Base-by-base conservation (phyloP, 1,139 yeast species). In the Saccharomyces hybrid region DNA sequence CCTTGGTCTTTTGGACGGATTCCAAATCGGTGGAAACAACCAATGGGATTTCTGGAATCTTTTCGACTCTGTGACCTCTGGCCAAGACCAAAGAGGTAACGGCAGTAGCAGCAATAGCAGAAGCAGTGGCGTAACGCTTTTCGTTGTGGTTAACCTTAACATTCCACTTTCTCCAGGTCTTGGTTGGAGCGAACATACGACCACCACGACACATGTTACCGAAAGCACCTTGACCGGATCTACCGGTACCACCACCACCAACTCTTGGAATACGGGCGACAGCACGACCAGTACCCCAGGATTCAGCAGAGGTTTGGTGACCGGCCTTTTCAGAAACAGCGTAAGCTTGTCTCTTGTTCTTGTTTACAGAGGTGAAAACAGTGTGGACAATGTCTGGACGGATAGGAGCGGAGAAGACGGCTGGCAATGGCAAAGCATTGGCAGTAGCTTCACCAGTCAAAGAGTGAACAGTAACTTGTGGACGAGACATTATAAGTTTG, bases 201-300 rank as follows among this genome's bases (percentile, higher is more conserved):
- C 99, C 99, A 79, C 98, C 97, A 83, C 99, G 93, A 86, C 99
- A 93, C 99, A 93, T 93, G 95, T 93, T 93, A 86, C 99, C 99
- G 84, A 93, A 93, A 77, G 99, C 99, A 79, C 91, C 99, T 82
- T 93, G 99, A 79, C 99, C 99, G 69, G 98, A 85, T 83, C 99
- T 93, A 95, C 90, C 97, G 78, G 99, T 93, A 88, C 99, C 99
- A 78, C 96, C 91, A 83, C 99, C 99, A 81, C 97, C 97, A 77
- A 93, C 98, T 86, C 99, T 91, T 83, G 99, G 99, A 79, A 93
- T 91, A 86, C 99, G 93, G 81, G 99, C 98, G 76, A 93, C 97
- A 81, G 99, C 99, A 84, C 99, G 91, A 86, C 99, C 99, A 72
- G 99, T 95, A 89, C 99, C 99, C 99, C 99, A 93, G 64, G 99